These are phyloP conservation scores for Pistacia atlantica DNA, from an alignment of 345 rosid genomes.

Conservation along the genomic window DNA sequence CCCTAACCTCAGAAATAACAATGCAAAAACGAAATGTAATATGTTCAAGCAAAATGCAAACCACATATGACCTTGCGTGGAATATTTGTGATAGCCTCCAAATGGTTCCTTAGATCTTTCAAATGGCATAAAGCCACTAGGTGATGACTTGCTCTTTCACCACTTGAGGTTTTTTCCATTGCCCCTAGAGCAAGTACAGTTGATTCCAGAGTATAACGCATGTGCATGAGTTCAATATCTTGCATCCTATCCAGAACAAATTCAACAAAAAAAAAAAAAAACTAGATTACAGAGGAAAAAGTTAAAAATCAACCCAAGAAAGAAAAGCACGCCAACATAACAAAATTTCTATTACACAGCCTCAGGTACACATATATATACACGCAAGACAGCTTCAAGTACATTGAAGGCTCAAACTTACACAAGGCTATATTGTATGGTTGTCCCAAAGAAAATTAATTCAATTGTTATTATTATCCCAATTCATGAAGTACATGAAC, in stretches of 20 bases:
- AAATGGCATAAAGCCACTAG: slow-evolving; percentile 63
- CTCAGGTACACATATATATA: not conserved
- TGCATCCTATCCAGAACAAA: slow-evolving; percentile 59
- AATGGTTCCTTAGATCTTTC: slow-evolving; percentile 72
- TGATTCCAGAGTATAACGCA: slow-evolving; percentile 95
- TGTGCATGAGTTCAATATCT: slow-evolving; percentile 94
- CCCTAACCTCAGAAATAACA: slow-evolving; percentile 6
- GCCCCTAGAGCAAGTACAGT: slow-evolving; percentile 73
- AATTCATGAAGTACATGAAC: not conserved
- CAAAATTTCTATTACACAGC: not conserved
- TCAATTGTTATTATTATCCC: not conserved
- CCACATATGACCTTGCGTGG: slow-evolving; percentile 72
- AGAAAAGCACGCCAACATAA: not conserved
- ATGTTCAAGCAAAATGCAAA: slow-evolving; percentile 13
- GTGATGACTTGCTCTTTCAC: slow-evolving; percentile 52
- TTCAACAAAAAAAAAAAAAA: slow-evolving; percentile 11
- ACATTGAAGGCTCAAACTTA: not conserved
- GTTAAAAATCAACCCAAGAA: not conserved
- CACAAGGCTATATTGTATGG: not conserved
- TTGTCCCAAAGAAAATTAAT: not conserved
- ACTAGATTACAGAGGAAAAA: not conserved
- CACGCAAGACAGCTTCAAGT: too few species aligned
- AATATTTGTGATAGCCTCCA: slow-evolving; percentile 74
- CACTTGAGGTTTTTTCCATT: slow-evolving; percentile 54
- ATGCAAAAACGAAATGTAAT: slow-evolving; percentile 10